Conservation (phyloP, 495 filamentous ascomycete genomes). For the Penicillium egyptiacum region DNA sequence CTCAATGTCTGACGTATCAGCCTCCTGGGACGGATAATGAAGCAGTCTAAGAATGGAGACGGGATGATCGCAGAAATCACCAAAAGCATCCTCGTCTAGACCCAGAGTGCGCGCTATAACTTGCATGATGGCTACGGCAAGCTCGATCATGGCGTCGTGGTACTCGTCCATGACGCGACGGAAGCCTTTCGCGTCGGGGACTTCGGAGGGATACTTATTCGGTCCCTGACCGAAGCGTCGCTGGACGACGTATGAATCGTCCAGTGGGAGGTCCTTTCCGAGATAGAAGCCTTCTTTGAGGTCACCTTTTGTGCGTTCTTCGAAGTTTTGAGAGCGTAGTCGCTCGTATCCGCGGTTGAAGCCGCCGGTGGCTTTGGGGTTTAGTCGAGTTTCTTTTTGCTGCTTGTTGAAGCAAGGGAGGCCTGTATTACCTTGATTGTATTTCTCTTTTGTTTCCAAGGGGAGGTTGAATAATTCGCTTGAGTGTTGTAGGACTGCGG, state of each 20-base stretch:
- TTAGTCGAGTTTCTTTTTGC: neutral
- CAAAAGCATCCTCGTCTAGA: conserved; percentile 39
- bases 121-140: conserved; percentile 31
- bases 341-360: conserved; percentile 45
- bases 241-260: conserved; percentile 31
- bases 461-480: conserved; percentile 76
- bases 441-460: conserved; percentile 49
- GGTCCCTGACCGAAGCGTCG: conserved; percentile 41
- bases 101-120: conserved; percentile 43
- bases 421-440: conserved; percentile 20
- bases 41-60: conserved; percentile 42
- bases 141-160: conserved; percentile 21
- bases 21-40: conserved; percentile 49
- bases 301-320: conserved; percentile 39
- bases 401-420: neutral
- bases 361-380: conserved; percentile 17
- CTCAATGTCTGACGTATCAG: conserved; percentile 24
- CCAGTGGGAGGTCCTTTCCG: conserved; percentile 34
- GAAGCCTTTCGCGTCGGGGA: conserved; percentile 33
- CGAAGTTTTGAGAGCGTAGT: conserved; percentile 43
- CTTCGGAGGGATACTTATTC: conserved; percentile 47
- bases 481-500: conserved; percentile 63
- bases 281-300: conserved; percentile 50
- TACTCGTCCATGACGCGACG: conserved; percentile 31
- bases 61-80: conserved; percentile 34